Percentiles rank a stretch among this genome's conserved stretches.
These are phyloP conservation scores for Globisporangium acanthophoron DNA, from an alignment of 352 stramenopile species.

Conservation along the genomic window DNA sequence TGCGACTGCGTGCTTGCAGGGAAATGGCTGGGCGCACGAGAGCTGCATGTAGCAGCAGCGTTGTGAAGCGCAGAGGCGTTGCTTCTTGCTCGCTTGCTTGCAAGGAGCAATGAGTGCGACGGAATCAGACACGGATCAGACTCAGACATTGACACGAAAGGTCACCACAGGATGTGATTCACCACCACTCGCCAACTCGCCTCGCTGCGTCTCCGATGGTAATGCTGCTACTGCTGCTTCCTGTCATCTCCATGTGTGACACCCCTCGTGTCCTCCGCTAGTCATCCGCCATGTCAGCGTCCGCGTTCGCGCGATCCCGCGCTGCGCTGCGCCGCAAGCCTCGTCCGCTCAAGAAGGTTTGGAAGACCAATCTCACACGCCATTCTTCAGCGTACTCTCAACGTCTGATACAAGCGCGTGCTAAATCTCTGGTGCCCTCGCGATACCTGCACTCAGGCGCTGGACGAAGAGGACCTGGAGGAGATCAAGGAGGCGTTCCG, in stretches of 20 bases:
- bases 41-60: background rate
- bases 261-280: background rate
- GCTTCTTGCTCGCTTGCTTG: background rate
- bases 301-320: constrained; percentile 57
- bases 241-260: too few species aligned
- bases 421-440: background rate
- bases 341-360: constrained; percentile 56
- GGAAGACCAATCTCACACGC: background rate
- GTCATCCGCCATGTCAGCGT: constrained; percentile 35
- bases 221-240: background rate
- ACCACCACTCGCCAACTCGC: background rate
- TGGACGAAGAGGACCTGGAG: constrained; percentile 91
- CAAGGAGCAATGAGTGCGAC: background rate
- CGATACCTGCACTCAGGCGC: constrained; percentile 19
- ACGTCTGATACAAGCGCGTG: background rate
- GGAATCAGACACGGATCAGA: background rate
- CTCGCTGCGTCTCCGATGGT: background rate
- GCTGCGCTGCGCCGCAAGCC: constrained; percentile 55
- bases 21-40: too few species aligned
- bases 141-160: constrained; percentile 1
- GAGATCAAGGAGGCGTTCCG: constrained; percentile 94
- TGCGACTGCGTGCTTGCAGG: too few species aligned
- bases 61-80: background rate
- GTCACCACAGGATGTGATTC: background rate
- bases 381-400: too few species aligned